A percentile compares a stretch with the other conserved stretches of the same genome.
These are phyloP conservation scores for Ophiognomonia clavigignenti-juglandacearum DNA, from an alignment of 2,329 filamentous ascomycete genomes.

Conservation along the genomic window DNA sequence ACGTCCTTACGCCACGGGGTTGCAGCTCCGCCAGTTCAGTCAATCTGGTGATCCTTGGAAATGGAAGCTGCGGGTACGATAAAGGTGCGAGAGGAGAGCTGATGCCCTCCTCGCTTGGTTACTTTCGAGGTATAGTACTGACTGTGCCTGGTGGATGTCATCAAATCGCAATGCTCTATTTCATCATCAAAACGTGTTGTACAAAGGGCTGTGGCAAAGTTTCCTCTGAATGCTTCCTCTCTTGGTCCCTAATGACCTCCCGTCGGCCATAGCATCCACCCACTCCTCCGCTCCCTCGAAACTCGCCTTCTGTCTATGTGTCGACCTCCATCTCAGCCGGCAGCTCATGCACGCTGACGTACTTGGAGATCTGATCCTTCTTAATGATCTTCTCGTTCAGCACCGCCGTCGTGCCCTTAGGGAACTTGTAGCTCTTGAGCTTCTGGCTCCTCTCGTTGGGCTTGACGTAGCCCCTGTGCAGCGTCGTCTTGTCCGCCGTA, in stretches of 20 bases:
- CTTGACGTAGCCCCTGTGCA: slow-evolving; percentile 88
- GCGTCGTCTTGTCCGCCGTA: slow-evolving; percentile 87
- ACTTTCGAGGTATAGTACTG: not conserved
- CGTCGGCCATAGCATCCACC: not conserved
- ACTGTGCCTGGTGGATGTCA: not conserved
- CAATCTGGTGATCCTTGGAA: too few relatives aligned
- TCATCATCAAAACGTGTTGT: slow-evolving; percentile 13
- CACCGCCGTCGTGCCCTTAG: slow-evolving; percentile 87
- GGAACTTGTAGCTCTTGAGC: slow-evolving; percentile 88
- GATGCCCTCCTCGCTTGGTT: too few relatives aligned
- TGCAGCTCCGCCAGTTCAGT: too few relatives aligned
- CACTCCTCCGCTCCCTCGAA: not conserved
- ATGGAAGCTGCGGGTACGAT: too few relatives aligned
- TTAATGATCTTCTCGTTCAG: slow-evolving; percentile 95
- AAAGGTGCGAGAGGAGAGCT: too few relatives aligned
- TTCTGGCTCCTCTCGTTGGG: slow-evolving; percentile 90
- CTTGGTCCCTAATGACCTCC: not conserved
- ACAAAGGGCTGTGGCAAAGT: slow-evolving; percentile 4
- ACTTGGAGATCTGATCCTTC: slow-evolving; percentile 90
- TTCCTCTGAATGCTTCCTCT: not conserved
- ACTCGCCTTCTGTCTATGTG: slow-evolving; percentile 32
- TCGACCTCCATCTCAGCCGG: slow-evolving; percentile 70
- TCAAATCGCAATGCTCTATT: slow-evolving; percentile 16
- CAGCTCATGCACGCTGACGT: slow-evolving; percentile 86
- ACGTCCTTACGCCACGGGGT: too few relatives aligned